These are phyloP conservation scores for Epichloe glyceriae DNA, from an alignment of 2,329 filamentous ascomycete species.

Conservation along the genomic window DNA sequence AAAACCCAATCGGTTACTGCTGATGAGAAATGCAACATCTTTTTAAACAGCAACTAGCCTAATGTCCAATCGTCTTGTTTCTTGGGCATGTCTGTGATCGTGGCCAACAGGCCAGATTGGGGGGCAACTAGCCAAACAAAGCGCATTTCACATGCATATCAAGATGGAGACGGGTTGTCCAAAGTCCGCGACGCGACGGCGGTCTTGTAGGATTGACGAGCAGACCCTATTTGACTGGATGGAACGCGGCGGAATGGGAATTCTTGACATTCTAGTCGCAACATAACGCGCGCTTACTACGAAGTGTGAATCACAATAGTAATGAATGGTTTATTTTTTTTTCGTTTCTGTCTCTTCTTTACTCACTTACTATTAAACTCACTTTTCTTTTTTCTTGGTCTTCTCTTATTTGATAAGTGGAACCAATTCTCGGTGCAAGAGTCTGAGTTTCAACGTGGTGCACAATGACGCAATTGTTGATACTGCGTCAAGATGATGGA, in stretches of 20 bases:
- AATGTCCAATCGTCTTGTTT: neutral
- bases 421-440: neutral
- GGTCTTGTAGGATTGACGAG: neutral
- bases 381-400: too few relatives aligned
- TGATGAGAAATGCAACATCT: neutral
- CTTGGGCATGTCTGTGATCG: neutral
- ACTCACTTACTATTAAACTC: too few relatives aligned
- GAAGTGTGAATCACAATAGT: too few relatives aligned
- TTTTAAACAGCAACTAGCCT: neutral
- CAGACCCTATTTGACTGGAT: neutral
- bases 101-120: neutral
- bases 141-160: neutral
- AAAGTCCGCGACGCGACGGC: neutral
- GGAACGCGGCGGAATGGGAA: too few relatives aligned
- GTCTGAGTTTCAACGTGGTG: neutral
- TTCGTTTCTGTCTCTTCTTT: too few relatives aligned
- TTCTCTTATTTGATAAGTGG: too few relatives aligned
- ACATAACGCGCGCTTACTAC: too few relatives aligned
- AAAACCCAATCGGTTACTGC: neutral
- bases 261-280: too few relatives aligned
- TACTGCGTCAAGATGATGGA: neutral
- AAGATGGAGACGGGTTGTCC: neutral
- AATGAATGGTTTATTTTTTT: too few relatives aligned
- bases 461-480: neutral
- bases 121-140: neutral